Evolutionary conservation across 148 eudicot species (phyloP), one percentile per base, ranked within the genome.

Genomic region (Fallopia convolvulus): DNA sequence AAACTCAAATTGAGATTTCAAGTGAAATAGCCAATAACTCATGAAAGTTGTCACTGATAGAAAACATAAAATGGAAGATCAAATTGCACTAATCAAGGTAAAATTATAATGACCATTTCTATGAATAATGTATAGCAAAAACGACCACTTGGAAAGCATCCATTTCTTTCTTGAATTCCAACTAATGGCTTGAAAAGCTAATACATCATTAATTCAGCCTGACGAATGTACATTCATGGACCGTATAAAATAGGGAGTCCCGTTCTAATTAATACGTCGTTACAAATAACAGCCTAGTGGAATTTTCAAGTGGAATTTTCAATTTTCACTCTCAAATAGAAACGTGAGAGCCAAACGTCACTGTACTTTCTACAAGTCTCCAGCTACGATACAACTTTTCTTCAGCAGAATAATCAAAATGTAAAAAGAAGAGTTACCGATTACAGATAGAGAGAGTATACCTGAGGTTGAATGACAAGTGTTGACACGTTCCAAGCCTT

Each of bases 381-480:
- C 81, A 85, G 88, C 84, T 83, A 81, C 72, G 74, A 12, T 50
- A 75, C 81, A 83, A 82, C 85, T 77, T 66, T 20, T 68, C 72
- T 33, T 68, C 40, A 47, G n/a, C 39, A 48, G 76, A 74, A 48
- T 20, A 32, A 68, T 68, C 72, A 68, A 36, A 68, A 33, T 68
- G 44, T 33, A 36, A 14, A 68, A 14, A 66, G 42, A 13, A 66
- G 36, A 68, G 15, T 26, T 33, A 36, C 44, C 44, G 46, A 68
- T 33, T 60, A 83, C 77, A 76, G n/a, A n/a, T n/a, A n/a, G 79
- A 76, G 78, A 84, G 50, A 79, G 41, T 72, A 77, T 89, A 95
- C 99, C 99, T 76, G 99, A 90, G 84, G 88, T 82, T 3, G 99
- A 84, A 86, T 89, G 93, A 80, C 90, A 94, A 76, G 93, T 75